Conservation (phyloP, 306 rosid species). For the Prunus fruticosa region DNA sequence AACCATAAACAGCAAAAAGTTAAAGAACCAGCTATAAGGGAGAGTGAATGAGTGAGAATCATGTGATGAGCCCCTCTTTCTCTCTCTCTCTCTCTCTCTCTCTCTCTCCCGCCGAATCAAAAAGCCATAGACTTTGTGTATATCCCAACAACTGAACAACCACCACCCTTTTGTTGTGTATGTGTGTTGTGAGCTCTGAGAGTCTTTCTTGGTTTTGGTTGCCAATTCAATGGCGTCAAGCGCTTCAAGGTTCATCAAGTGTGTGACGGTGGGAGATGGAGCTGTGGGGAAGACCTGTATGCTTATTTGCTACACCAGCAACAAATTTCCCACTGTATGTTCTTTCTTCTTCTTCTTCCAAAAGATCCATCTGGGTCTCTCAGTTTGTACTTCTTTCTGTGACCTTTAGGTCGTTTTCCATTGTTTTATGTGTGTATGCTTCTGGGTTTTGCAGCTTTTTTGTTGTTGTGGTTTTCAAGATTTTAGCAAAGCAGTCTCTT, state of each 20-base stretch:
- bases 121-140: conserved; percentile 38
- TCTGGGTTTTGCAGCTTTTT: conserved; percentile 41
- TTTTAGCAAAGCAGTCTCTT: conserved; percentile 2
- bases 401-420: conserved; percentile 3
- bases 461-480: conserved; percentile 14
- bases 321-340: conserved; percentile 83
- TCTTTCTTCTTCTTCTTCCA: conserved; percentile 20
- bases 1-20: neutral
- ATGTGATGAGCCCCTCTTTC: conserved; percentile 46
- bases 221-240: conserved; percentile 60
- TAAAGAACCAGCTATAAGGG: conserved; percentile 13
- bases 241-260: conserved; percentile 86
- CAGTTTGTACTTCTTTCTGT: conserved; percentile 8
- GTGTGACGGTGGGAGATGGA: conserved; percentile 92
- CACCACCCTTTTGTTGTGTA: neutral
- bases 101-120: conserved; percentile 38
- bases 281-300: conserved; percentile 93
- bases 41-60: conserved; percentile 60
- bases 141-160: conserved; percentile 37
- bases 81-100: neutral
- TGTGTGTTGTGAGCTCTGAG: conserved; percentile 4
- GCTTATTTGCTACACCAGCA: conserved; percentile 93
- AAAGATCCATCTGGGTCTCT: conserved; percentile 32
- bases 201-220: conserved; percentile 15
- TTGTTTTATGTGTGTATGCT: conserved; percentile 1